phyloP scores from a whole-genome alignment of 2,329 filamentous ascomycete genomes.

The Orbilia blumenaviensis region DNA sequence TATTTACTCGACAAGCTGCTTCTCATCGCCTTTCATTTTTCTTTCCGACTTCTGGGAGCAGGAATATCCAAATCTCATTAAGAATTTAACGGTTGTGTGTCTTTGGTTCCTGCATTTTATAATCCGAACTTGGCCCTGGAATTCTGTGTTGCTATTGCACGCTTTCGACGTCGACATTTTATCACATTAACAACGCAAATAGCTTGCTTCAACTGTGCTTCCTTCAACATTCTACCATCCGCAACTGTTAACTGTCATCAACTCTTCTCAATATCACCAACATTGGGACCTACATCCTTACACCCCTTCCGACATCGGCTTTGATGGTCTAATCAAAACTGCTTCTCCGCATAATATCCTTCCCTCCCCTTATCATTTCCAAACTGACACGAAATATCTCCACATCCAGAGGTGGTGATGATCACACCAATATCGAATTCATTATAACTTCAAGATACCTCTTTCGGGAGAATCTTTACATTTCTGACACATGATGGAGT shows the following conservation, averaged over 20 bases:
- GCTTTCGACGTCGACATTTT: slow-evolving; percentile 35
- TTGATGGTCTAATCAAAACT: slow-evolving; percentile 23
- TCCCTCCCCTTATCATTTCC: slow-evolving; percentile 4
- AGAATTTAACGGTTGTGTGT: slow-evolving; percentile 32
- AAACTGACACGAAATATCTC: slow-evolving; percentile 17
- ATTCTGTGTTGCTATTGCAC: slow-evolving; percentile 39
- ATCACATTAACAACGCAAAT: slow-evolving; percentile 47
- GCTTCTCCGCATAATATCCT: slow-evolving; percentile 12
- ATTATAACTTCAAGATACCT: slow-evolving; percentile 29
- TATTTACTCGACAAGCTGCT: slow-evolving; percentile 13
- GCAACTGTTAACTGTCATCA: slow-evolving; percentile 13
- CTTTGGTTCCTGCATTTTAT: slow-evolving; percentile 10
- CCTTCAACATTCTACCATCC: slow-evolving; percentile 6
- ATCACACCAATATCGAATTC: slow-evolving; percentile 1
- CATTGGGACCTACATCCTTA: neutral
- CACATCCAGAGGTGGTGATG: slow-evolving; percentile 34
- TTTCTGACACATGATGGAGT: slow-evolving; percentile 25
- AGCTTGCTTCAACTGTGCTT: neutral
- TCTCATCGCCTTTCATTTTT: neutral
- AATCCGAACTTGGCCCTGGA: slow-evolving; percentile 24
- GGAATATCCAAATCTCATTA: slow-evolving; percentile 17
- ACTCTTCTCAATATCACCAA: neutral
- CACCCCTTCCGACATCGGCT: slow-evolving; percentile 3
- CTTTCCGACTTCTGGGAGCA: slow-evolving; percentile 19
- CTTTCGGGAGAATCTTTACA: slow-evolving; percentile 35